Conservation (phyloP, 2,329 filamentous ascomycete genomes). For the Ambrosiella cleistominuta region DNA sequence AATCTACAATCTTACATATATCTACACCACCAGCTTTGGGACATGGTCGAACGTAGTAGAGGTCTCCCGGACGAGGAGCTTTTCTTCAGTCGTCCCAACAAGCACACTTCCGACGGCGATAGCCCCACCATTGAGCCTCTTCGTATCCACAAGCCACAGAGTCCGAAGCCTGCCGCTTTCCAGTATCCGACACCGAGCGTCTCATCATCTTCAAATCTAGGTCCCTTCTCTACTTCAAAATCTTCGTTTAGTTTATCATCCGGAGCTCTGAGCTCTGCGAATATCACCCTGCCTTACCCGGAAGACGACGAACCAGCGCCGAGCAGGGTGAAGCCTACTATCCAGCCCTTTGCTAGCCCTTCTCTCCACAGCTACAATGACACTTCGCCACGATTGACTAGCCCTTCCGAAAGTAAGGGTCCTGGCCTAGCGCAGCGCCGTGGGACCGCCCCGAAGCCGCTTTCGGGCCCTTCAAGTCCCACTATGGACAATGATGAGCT, state of each 20-base stretch:
- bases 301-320: slow-evolving; percentile 42
- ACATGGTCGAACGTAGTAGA: slow-evolving; percentile 33
- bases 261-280: slow-evolving; percentile 52
- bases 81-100: slow-evolving; percentile 48
- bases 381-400: slow-evolving; percentile 35
- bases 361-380: slow-evolving; percentile 31
- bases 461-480: slow-evolving; percentile 67
- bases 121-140: slow-evolving; percentile 70
- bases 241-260: slow-evolving; percentile 47
- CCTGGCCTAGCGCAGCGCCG: slow-evolving; percentile 63
- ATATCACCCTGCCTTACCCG: slow-evolving; percentile 49
- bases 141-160: slow-evolving; percentile 66
- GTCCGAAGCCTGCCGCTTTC: slow-evolving; percentile 33
- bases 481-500: slow-evolving; percentile 61
- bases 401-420: slow-evolving; percentile 37
- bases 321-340: slow-evolving; percentile 16
- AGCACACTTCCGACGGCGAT: slow-evolving; percentile 31
- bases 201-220: slow-evolving; percentile 21
- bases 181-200: slow-evolving; percentile 33
- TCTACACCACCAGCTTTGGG: neutral
- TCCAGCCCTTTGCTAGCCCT: slow-evolving; percentile 25
- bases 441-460: slow-evolving; percentile 62
- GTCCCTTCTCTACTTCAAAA: slow-evolving; percentile 27
- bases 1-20: neutral
- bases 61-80: slow-evolving; percentile 66